Percentiles rank a stretch among this genome's conserved stretches.
phyloP scores from a whole-genome alignment of 1,284 basidiomycete species.

The Amylostereum areolatum region DNA sequence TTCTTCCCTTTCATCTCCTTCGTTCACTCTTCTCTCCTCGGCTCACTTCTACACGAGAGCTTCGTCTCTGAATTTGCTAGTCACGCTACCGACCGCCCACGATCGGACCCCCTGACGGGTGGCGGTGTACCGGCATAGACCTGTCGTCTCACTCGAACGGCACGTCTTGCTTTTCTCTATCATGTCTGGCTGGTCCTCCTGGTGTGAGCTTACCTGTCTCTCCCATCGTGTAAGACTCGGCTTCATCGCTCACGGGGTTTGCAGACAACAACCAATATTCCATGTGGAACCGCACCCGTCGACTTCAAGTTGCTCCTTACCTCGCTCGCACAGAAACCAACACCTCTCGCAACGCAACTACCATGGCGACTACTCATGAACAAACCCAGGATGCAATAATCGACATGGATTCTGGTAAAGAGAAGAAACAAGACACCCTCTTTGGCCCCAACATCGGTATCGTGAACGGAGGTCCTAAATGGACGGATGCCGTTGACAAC shows the following conservation, averaged over 20 bases:
- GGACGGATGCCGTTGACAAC: conserved; percentile 35
- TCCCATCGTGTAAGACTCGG: conserved; percentile 2
- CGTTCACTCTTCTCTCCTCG: neutral
- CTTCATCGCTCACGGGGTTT: conserved; percentile 1
- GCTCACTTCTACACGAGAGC: neutral
- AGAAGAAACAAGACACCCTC: conserved; percentile 51
- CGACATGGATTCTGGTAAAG: conserved; percentile 16
- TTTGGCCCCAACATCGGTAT: conserved; percentile 66
- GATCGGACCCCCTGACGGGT: neutral
- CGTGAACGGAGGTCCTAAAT: conserved; percentile 35
- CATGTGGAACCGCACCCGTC: conserved; percentile 48
- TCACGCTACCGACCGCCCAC: conserved; percentile 3
- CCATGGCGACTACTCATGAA: conserved; percentile 31
- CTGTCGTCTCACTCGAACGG: neutral
- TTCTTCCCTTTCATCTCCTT: neutral
- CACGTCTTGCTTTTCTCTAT: conserved; percentile 1
- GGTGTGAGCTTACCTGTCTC: conserved; percentile 18
- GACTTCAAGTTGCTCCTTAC: conserved; percentile 41
- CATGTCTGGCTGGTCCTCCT: conserved; percentile 17
- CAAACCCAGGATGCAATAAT: conserved; percentile 18
- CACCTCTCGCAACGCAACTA: conserved; percentile 37
- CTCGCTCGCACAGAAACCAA: conserved; percentile 44
- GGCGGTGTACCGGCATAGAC: neutral
- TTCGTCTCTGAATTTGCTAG: conserved; percentile 2
- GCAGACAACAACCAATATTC: conserved; percentile 46